Percentiles rank a stretch among this genome's conserved stretches.
Conservation (phyloP, 1,139 yeast species). For the Saccharomyces hybrid region DNA sequence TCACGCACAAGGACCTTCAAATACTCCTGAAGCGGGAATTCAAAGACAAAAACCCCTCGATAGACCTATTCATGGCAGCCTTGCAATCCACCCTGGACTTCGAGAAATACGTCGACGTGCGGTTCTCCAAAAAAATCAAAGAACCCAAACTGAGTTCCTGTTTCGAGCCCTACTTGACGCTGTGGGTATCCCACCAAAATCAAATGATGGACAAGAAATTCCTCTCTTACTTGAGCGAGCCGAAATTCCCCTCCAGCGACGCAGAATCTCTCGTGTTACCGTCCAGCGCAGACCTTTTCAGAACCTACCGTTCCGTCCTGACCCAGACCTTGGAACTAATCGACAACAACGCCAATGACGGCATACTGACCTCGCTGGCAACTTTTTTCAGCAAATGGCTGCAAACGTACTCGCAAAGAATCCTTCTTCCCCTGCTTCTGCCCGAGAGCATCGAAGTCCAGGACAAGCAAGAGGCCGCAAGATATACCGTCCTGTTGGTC, state of each 20-base stretch:
- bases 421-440: slow-evolving; percentile 55
- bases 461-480: slow-evolving; percentile 50
- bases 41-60: slow-evolving; percentile 29
- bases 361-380: slow-evolving; percentile 37
- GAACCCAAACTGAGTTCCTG: slow-evolving; percentile 55
- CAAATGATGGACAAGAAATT: slow-evolving; percentile 53
- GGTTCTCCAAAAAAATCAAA: slow-evolving; percentile 37
- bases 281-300: slow-evolving; percentile 82
- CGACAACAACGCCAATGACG: slow-evolving; percentile 22
- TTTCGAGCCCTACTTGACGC: slow-evolving; percentile 74
- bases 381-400: slow-evolving; percentile 62
- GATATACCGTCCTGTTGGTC: slow-evolving; percentile 61
- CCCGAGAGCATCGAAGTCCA: slow-evolving; percentile 30
- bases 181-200: slow-evolving; percentile 90
- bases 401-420: slow-evolving; percentile 51
- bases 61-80: slow-evolving; percentile 53
- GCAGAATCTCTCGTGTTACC: slow-evolving; percentile 56
- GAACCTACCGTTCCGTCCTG: slow-evolving; percentile 62
- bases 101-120: slow-evolving; percentile 60
- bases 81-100: slow-evolving; percentile 66
- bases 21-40: slow-evolving; percentile 37
- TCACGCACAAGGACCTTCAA: slow-evolving; percentile 61
- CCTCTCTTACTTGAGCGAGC: slow-evolving; percentile 48
- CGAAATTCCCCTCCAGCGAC: slow-evolving; percentile 34
- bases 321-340: slow-evolving; percentile 67